These are phyloP conservation scores for Pseudopyricularia javanii DNA, from an alignment of 2,329 filamentous ascomycete species.

Conservation along the genomic window DNA sequence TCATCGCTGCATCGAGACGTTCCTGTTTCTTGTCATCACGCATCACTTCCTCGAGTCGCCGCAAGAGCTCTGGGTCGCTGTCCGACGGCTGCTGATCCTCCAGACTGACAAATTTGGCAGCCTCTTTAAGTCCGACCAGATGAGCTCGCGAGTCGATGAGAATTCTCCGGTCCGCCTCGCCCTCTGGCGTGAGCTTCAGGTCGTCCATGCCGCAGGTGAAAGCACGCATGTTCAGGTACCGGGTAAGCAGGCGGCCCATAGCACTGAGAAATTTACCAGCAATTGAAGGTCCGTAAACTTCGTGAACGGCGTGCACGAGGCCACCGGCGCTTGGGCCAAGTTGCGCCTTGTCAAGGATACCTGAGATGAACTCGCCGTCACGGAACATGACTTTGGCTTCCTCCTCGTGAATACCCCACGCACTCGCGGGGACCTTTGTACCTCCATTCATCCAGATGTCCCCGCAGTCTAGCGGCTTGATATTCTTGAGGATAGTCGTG, in stretches of 20 bases:
- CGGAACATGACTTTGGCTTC: constrained; percentile 74
- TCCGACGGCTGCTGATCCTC: constrained; percentile 48
- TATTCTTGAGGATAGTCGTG: constrained; percentile 85
- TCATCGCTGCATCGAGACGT: constrained; percentile 80
- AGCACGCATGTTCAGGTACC: constrained; percentile 82
- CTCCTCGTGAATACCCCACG: constrained; percentile 68
- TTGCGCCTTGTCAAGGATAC: constrained; percentile 92
- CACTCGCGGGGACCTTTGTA: constrained; percentile 62
- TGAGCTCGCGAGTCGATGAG: constrained; percentile 52
- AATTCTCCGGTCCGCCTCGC: constrained; percentile 59
- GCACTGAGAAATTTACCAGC: constrained; percentile 84
- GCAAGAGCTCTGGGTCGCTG: constrained; percentile 58
- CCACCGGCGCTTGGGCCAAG: constrained; percentile 81
- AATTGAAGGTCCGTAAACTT: constrained; percentile 77
- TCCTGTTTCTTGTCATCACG: constrained; percentile 86
- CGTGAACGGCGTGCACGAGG: constrained; percentile 83
- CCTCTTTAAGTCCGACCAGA: constrained; percentile 63
- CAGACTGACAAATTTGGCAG: constrained; percentile 79
- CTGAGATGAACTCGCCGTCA: constrained; percentile 76
- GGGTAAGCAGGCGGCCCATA: constrained; percentile 77
- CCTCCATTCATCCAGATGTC: constrained; percentile 71
- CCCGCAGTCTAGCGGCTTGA: constrained; percentile 63
- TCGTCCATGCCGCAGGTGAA: constrained; percentile 98
- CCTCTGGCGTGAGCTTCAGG: constrained; percentile 68
- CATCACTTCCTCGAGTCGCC: constrained; percentile 76